Base-by-base conservation (phyloP, 2,329 filamentous ascomycete species). In the Torrubiella hemipterigena region DNA sequence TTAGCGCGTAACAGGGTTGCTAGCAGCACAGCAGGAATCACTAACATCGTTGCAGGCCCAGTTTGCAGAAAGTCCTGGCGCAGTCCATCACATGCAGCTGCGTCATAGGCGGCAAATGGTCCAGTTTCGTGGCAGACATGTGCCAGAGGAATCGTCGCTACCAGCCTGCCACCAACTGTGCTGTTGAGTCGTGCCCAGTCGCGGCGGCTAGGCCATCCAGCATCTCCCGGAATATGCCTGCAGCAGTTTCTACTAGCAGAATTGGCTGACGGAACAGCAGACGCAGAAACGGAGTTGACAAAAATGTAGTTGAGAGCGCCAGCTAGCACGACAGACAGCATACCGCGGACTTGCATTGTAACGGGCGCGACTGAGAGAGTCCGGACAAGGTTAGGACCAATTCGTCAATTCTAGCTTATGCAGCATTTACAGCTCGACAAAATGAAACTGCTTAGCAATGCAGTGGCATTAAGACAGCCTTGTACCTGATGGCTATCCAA, bases 141-240 rank as follows among this genome's bases (percentile, higher is more conserved):
- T 2, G 56, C 70, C 2, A 73, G 43, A 1, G 71, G 70, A 3
- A 63, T 47, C 0, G 65, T 70, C 6, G 58, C 55, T 26, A 75
- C 53, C 20, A 76, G 51, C 10, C 50, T 52, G 1, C 64, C 66
- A 18, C 22, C 26, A 10, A 35, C 21, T 4, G 29, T 35, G 11
- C 9, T 11, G 20, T 35, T 35, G 25, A 35, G 18, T 5, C 24
- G 5, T 10, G 10, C 12, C 33, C 33, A 35, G 2, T 21, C 7
- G 12, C n/a, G 9, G 7, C 7, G 6, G 7, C 9, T 15, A 5
- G 33, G 33, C 33, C 33, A 35, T 10, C 33, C 18, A 8, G 11
- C 12, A 14, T 29, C 27, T 9, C 9, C 16, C 8, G 27, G 27
- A 8, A 21, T 12, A n/a, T 17, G 20, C 13, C 17, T 29, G 27